These are phyloP conservation scores for Pecoramyces ruminantium DNA, from an alignment of 192 early-diverging fungal genomes.

Conservation along the genomic window DNA sequence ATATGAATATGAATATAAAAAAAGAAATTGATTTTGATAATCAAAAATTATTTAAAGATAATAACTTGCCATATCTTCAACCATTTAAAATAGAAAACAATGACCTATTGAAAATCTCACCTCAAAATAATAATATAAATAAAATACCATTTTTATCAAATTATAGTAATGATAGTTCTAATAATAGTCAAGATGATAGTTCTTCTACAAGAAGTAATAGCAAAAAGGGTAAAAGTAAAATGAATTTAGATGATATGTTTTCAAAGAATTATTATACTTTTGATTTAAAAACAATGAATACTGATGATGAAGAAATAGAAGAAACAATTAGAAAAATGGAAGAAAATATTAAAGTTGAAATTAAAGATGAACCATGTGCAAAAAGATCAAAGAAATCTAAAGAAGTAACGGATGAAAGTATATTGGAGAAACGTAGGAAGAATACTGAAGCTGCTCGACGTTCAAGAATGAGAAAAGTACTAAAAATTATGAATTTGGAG, in stretches of 20 bases:
- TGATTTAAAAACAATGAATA: neutral
- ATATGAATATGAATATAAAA: neutral
- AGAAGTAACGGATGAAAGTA: neutral
- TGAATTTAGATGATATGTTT: neutral
- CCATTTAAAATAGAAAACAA: neutral
- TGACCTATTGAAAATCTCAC: neutral
- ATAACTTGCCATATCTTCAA: neutral
- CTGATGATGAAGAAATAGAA: neutral
- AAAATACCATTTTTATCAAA: too few relatives aligned
- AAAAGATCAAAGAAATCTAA: neutral
- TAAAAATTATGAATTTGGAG: constrained; percentile 68
- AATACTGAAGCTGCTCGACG: constrained; percentile 93
- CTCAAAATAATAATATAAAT: neutral
- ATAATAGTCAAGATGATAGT: too few relatives aligned
- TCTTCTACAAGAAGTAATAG: too few relatives aligned
- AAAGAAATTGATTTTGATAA: neutral
- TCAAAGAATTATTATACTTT: neutral
- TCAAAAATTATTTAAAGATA: neutral
- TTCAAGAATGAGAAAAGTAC: constrained; percentile 69
- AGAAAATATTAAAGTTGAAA: neutral
- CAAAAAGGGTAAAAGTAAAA: neutral
- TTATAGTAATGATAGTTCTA: too few relatives aligned
- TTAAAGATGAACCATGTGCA: neutral
- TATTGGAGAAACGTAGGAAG: constrained; percentile 37
- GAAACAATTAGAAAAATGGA: neutral